Base-by-base conservation (phyloP, 352 stramenopile species). In the Blastocystis sp. region DNA sequence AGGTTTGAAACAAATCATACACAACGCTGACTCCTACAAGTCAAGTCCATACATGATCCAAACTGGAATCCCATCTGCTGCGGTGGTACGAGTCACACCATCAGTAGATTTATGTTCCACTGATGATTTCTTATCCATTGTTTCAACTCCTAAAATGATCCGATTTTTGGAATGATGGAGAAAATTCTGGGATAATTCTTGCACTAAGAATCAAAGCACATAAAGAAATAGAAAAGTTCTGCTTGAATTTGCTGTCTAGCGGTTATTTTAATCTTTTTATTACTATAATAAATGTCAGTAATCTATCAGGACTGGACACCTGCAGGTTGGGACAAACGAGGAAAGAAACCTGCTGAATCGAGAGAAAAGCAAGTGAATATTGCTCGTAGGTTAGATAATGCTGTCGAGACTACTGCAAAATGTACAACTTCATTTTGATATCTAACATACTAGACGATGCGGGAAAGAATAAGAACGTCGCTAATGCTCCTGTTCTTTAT, bases 401-500 rank as follows among this genome's bases (percentile, higher is more conserved):
- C 73, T 45, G 91, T 95, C 59, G 75, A 94, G 34, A 94, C 93
- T 0, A 92, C 95, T 90, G 90, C 92, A 54, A 94, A 94, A 59
- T 92, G 93, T 95, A 92, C 76, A 92, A n/a, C 92, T 39, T 13
- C 13, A 39, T n/a, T 8, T 15, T 4, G 6, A 20, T 54, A 13
- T 8, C 20, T 45, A 87, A 26, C 29, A 0, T 37, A 75, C 7
- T 75, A 95, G 93, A 94, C 88, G 91, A 90, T 23, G 93, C 73
- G 20, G 73, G 73, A 84, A 90, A 64, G 93, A 97, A 97, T 91
- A 95, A 95, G 90, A 95, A 93, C 80, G 92, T 93, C 41, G 94
- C 96, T 90, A 93, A 91, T 53, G 91, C 90, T n/a, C 92, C 91
- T 1, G 92, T 91, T 80, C 91, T 94, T 54, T 96, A 96, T 92